These are phyloP conservation scores for Rhodofomes roseus DNA, from an alignment of 1,284 basidiomycete species.

Conservation along the genomic window DNA sequence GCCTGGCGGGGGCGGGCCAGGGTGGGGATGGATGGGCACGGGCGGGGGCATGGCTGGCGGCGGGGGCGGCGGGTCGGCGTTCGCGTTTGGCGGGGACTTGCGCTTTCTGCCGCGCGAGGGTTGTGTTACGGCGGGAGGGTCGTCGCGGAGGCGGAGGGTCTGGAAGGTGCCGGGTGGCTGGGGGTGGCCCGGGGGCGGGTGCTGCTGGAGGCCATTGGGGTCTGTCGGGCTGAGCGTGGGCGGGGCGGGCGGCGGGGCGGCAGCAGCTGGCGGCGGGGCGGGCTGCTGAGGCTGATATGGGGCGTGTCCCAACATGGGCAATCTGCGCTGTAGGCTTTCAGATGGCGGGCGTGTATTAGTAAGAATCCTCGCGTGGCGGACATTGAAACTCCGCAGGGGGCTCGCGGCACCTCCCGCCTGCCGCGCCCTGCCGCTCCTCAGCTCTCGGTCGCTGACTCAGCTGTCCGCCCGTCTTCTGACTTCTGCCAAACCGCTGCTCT, in stretches of 20 bases:
- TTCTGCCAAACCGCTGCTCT: too few relatives aligned
- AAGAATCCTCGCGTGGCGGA: constrained; percentile 31
- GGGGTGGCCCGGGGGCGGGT: constrained; percentile 23
- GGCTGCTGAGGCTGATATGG: constrained; percentile 35
- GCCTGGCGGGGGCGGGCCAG: constrained; percentile 26
- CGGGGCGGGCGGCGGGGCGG: constrained; percentile 20
- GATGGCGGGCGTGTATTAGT: constrained; percentile 31
- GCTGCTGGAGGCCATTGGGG: constrained; percentile 18
- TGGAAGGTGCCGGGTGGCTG: constrained; percentile 38
- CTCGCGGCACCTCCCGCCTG: background rate
- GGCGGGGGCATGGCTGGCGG: constrained; percentile 2
- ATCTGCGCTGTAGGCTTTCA: constrained; percentile 20
- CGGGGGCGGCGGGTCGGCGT: constrained; percentile 33
- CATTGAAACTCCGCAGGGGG: constrained; percentile 11
- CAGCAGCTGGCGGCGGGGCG: constrained; percentile 32
- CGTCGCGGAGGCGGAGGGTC: constrained; percentile 63
- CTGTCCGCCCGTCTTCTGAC: background rate
- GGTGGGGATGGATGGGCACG: background rate
- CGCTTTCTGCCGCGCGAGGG: constrained; percentile 33
- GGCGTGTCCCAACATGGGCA: constrained; percentile 34
- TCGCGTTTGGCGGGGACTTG: constrained; percentile 31
- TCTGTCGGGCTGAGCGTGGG: constrained; percentile 16
- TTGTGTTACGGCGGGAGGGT: constrained; percentile 36
- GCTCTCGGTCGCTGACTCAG: background rate
- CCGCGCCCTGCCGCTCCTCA: background rate